Evolutionary conservation across 306 rosid species (phyloP).

Genomic region (Quercus robur): DNA sequence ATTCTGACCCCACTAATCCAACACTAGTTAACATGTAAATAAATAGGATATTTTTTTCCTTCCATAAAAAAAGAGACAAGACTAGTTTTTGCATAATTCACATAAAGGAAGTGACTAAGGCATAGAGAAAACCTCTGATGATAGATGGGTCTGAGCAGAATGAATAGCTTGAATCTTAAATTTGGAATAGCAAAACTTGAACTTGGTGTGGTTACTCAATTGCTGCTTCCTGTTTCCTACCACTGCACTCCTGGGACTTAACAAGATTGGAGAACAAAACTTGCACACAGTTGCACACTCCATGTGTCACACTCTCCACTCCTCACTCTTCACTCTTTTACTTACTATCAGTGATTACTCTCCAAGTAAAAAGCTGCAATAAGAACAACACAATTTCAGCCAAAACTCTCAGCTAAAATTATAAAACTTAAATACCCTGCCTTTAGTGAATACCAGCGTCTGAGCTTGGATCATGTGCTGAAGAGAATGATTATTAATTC

Average conservation of each 20-base stretch:
- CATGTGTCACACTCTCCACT: not conserved
- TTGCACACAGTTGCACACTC: slow-evolving; percentile 10
- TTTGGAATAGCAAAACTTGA: not conserved
- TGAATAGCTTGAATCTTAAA: slow-evolving; percentile 2
- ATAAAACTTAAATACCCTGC: too few species aligned
- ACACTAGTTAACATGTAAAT: not conserved
- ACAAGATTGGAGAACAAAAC: not conserved
- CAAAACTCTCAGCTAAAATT: too few species aligned
- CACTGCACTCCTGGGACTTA: not conserved
- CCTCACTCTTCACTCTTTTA: not conserved
- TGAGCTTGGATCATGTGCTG: too few species aligned
- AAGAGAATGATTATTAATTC: too few species aligned
- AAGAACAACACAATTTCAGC: not conserved
- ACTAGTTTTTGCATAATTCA: not conserved
- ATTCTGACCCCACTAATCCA: not conserved
- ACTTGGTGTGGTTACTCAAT: not conserved
- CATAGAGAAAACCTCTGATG: slow-evolving; percentile 7
- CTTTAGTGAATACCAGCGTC: too few species aligned
- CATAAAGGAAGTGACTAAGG: not conserved
- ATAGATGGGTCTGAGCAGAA: not conserved
- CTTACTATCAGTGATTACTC: not conserved
- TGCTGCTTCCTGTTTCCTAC: not conserved
- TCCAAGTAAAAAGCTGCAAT: not conserved
- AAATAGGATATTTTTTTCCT: not conserved
- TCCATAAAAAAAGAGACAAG: not conserved